Conservation (phyloP, 495 filamentous ascomycete species). For the Penicillium atrosanguineum region DNA sequence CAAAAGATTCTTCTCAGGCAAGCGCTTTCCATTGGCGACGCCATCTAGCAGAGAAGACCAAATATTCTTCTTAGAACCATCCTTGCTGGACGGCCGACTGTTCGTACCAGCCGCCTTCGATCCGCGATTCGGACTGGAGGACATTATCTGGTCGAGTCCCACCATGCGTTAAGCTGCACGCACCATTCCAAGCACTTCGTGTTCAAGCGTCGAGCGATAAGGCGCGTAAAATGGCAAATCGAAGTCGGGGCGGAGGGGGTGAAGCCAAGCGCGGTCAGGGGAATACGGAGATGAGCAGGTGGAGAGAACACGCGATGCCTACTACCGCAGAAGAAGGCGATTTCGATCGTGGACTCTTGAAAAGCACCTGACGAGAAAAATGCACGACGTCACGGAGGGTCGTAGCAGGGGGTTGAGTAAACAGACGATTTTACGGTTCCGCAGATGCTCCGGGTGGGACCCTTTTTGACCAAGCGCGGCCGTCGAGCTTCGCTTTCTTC, state of each 20-base stretch:
- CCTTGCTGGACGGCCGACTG: constrained; percentile 60
- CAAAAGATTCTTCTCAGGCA: constrained; percentile 90
- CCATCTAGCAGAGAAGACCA: constrained; percentile 92
- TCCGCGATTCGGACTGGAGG: constrained; percentile 39
- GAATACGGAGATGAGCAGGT: constrained; percentile 17
- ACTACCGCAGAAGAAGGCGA: not conserved
- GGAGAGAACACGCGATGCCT: constrained; percentile 2
- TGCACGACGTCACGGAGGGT: constrained; percentile 10
- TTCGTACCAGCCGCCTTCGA: constrained; percentile 35
- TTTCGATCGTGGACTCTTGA: not conserved
- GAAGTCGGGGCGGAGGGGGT: constrained; percentile 12
- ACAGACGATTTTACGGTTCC: constrained; percentile 33
- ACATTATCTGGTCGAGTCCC: constrained; percentile 42
- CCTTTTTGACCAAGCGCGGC: constrained; percentile 21
- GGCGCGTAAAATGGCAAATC: constrained; percentile 10
- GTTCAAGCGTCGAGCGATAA: not conserved
- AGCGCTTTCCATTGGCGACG: constrained; percentile 83
- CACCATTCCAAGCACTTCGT: constrained; percentile 31
- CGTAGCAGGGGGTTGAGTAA: constrained; percentile 25
- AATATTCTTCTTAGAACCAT: constrained; percentile 81
- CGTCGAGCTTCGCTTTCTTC: constrained; percentile 6
- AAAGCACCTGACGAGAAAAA: not conserved
- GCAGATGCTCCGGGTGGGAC: constrained; percentile 25
- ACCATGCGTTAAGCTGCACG: constrained; percentile 36
- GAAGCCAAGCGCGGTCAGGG: constrained; percentile 21